phyloP scores from a whole-genome alignment of 805 yeast species.

The Torulaspora quercuum region DNA sequence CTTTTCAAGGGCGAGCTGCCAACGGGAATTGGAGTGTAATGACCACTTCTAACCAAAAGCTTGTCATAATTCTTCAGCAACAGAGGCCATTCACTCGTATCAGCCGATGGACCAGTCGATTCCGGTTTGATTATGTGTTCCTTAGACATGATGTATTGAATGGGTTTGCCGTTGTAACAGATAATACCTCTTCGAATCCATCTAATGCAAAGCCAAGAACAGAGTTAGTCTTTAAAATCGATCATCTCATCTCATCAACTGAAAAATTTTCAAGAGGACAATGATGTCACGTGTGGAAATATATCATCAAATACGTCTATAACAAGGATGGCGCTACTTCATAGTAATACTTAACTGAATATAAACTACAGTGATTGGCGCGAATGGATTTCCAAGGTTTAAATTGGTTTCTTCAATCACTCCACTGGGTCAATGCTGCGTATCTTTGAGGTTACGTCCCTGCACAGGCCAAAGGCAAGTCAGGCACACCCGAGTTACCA shows the following conservation, averaged over 20 bases:
- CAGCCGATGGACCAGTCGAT: conserved; percentile 67
- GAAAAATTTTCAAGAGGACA: conserved; percentile 17
- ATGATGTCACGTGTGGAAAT: conserved; percentile 6
- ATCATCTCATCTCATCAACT: conserved; percentile 21
- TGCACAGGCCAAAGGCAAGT: too few relatives aligned
- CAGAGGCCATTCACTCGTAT: conserved; percentile 94
- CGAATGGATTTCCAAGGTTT: too few relatives aligned
- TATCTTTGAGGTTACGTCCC: too few relatives aligned
- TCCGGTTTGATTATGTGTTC: conserved; percentile 87
- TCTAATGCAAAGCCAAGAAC: too few relatives aligned
- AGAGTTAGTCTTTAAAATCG: too few relatives aligned
- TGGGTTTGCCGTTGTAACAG: conserved; percentile 1
- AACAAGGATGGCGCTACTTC: too few relatives aligned
- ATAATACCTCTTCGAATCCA: too few relatives aligned
- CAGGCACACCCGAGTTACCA: too few relatives aligned
- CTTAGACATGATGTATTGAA: conserved; percentile 47
- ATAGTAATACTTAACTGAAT: too few relatives aligned
- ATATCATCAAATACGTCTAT: conserved; percentile 5
- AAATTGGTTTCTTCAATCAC: too few relatives aligned
- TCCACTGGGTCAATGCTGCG: too few relatives aligned
- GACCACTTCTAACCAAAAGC: conserved; percentile 90
- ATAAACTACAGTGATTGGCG: too few relatives aligned
- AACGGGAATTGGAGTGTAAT: conserved; percentile 94
- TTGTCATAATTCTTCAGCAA: conserved; percentile 91
- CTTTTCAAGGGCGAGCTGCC: conserved; percentile 94